Evolutionary conservation across 352 stramenopile species (phyloP).

Genomic region (Globisporangium heterothallicum): DNA sequence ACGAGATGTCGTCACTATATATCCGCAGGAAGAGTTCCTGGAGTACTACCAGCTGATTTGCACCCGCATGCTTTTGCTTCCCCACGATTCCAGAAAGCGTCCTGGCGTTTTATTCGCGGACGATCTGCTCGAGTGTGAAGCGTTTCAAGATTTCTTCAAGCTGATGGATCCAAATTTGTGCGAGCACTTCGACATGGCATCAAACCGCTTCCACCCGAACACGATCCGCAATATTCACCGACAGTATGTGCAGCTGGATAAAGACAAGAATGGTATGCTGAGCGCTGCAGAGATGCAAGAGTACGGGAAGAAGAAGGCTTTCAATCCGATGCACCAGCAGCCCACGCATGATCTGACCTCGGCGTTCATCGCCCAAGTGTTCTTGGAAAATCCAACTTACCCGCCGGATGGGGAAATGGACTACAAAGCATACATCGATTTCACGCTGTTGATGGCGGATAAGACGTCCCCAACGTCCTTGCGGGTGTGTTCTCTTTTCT

Average conservation of each 20-base stretch:
- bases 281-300: slow-evolving; percentile 38
- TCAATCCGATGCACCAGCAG: slow-evolving; percentile 36
- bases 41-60: slow-evolving; percentile 65
- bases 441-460: slow-evolving; percentile 50
- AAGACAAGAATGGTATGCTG: slow-evolving; percentile 53
- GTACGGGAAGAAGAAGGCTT: slow-evolving; percentile 66
- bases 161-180: slow-evolving; percentile 27
- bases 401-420: slow-evolving; percentile 46
- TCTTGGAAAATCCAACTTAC: slow-evolving; percentile 43
- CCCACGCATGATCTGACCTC: slow-evolving; percentile 55
- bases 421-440: slow-evolving; percentile 58
- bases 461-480: slow-evolving; percentile 26
- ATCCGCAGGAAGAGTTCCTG: slow-evolving; percentile 26
- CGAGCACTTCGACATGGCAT: slow-evolving; percentile 19
- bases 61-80: slow-evolving; percentile 44
- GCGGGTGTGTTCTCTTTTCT: slow-evolving; percentile 22
- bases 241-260: slow-evolving; percentile 63
- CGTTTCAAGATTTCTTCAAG: slow-evolving; percentile 39
- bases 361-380: slow-evolving; percentile 49
- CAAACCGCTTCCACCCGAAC: slow-evolving; percentile 30
- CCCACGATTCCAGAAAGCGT: slow-evolving; percentile 27
- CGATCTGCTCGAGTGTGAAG: slow-evolving; percentile 26
- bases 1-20: neutral
- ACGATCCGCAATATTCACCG: slow-evolving; percentile 38
- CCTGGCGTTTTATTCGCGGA: slow-evolving; percentile 26